phyloP scores from a whole-genome alignment of 139 green algal species.

The Chlorella sp. region DNA sequence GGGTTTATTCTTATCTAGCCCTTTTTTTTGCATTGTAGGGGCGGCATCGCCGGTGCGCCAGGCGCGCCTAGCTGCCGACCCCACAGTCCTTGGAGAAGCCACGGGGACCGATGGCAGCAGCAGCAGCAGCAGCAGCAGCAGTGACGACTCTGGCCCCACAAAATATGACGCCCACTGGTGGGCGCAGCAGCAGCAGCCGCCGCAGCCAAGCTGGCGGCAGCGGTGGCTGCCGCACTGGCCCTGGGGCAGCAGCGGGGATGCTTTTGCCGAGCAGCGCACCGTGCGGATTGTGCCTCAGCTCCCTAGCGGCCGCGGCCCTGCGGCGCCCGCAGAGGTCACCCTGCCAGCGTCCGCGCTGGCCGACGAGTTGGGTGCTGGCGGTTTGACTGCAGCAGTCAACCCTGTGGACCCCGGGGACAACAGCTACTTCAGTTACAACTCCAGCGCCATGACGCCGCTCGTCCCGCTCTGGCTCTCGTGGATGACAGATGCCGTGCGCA shows the following conservation, averaged over 20 bases:
- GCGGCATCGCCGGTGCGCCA: background rate
- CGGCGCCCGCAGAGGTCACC: conserved; percentile 6
- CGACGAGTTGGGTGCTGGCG: conserved; percentile 2
- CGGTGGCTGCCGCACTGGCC: background rate
- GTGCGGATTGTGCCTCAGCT: conserved; percentile 15
- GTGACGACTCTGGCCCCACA: background rate
- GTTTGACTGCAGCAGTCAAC: background rate
- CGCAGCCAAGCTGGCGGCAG: background rate
- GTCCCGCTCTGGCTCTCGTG: conserved; percentile 38
- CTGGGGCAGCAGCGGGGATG: background rate
- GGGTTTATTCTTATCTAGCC: too few relatives aligned
- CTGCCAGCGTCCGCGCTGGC: background rate
- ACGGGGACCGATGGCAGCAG: background rate
- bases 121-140: background rate
- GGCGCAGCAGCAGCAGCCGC: background rate
- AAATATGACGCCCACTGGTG: background rate
- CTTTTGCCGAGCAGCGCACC: background rate
- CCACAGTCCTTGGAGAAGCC: background rate
- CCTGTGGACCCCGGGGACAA: background rate
- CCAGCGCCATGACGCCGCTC: conserved; percentile 34
- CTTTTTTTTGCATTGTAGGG: background rate
- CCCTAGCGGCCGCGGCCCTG: background rate
- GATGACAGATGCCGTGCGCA: conserved; percentile 38
- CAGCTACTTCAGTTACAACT: conserved; percentile 30
- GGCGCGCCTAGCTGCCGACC: background rate